Conservation (phyloP, 2,329 filamentous ascomycete genomes). For the Fusarium armeniacum region DNA sequence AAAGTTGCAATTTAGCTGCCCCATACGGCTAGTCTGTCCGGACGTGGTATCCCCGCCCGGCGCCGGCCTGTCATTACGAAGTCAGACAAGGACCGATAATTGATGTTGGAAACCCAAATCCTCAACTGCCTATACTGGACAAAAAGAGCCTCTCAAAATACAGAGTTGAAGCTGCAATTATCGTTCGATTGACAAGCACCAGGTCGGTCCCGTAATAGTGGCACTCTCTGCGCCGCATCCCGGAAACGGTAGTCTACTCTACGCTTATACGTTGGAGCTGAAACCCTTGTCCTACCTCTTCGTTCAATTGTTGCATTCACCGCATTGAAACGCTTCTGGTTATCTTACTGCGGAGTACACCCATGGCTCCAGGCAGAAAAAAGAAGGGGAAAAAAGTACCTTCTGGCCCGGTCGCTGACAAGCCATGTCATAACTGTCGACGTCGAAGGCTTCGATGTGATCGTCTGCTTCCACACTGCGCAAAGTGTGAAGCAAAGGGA, state of each 20-base stretch:
- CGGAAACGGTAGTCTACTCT: constrained; percentile 23
- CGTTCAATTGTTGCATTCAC: constrained; percentile 19
- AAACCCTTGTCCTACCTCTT: constrained; percentile 24
- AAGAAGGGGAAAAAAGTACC: constrained; percentile 48
- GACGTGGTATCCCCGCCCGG: constrained; percentile 28
- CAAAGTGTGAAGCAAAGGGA: constrained; percentile 64
- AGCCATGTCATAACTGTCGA: constrained; percentile 68
- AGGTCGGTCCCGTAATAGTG: constrained; percentile 41
- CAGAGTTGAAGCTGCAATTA: constrained; percentile 17
- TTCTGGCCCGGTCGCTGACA: constrained; percentile 49
- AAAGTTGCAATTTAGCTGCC: constrained; percentile 53
- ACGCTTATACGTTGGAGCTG: constrained; percentile 38
- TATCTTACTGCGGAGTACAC: constrained; percentile 17
- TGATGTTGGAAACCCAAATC: constrained; percentile 21
- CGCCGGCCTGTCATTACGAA: constrained; percentile 32
- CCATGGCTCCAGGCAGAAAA: constrained; percentile 47
- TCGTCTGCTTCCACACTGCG: constrained; percentile 64
- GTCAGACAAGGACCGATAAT: constrained; percentile 17
- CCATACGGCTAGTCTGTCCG: constrained; percentile 48
- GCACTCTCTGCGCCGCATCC: constrained; percentile 36
- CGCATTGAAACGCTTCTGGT: constrained; percentile 8
- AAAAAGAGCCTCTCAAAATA: constrained; percentile 15
- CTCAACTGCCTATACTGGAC: constrained; percentile 18
- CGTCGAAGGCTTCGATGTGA: constrained; percentile 68
- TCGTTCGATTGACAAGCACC: constrained; percentile 31